A percentile compares a stretch with the other conserved stretches of the same genome.
Conservation (phyloP, 2,329 filamentous ascomycete genomes). For the Hirsutella thompsonii region DNA sequence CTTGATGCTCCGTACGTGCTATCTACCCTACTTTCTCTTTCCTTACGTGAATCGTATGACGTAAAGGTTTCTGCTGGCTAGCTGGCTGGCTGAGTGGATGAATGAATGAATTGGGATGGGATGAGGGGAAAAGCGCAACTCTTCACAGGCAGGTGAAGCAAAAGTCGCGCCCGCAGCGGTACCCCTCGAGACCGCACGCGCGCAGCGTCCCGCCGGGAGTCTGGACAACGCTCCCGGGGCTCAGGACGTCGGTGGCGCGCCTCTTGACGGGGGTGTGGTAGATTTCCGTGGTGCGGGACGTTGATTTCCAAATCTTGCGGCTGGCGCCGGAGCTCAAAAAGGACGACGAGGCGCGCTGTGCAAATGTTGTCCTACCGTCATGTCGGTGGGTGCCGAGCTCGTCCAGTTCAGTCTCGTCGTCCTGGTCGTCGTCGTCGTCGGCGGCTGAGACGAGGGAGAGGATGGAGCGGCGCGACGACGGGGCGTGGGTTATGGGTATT, state of each 20-base stretch:
- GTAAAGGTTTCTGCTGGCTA: too few relatives aligned
- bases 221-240: conserved; percentile 17
- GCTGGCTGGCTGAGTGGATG: too few relatives aligned
- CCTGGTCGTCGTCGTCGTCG: conserved; percentile 15
- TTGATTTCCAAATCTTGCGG: conserved; percentile 15
- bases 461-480: conserved; percentile 22
- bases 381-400: conserved; percentile 10
- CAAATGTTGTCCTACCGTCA: too few relatives aligned
- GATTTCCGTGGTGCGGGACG: conserved; percentile 14
- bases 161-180: conserved; percentile 42
- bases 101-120: too few relatives aligned
- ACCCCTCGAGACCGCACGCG: conserved; percentile 42
- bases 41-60: too few relatives aligned
- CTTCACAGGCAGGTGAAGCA: conserved; percentile 41
- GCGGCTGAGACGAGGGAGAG: conserved; percentile 29
- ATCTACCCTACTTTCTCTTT: not conserved
- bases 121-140: too few relatives aligned
- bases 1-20: not conserved
- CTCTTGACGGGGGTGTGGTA: conserved; percentile 14
- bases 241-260: conserved; percentile 8
- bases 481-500: conserved; percentile 9
- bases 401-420: conserved; percentile 10
- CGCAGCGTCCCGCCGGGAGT: conserved; percentile 37
- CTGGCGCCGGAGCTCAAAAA: conserved; percentile 8
- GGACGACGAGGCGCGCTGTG: conserved; percentile 2